Evolutionary conservation across 2,329 filamentous ascomycete genomes (phyloP).

Genomic region (Penicillium sp.): DNA sequence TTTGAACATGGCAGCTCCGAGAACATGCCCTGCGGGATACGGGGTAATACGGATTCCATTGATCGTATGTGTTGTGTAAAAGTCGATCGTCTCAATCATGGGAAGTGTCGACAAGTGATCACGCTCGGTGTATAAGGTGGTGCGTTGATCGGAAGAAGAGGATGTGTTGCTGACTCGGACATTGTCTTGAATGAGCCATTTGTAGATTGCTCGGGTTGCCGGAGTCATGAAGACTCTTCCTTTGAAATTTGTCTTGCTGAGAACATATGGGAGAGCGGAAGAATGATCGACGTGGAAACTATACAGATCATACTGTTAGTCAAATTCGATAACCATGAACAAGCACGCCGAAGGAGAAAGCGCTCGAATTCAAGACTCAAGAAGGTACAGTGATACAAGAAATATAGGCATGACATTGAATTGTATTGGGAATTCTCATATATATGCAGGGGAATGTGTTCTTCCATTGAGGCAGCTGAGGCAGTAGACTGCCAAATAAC

Average conservation of each 20-base stretch:
- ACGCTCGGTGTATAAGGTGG: slow-evolving; percentile 84
- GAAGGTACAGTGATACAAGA: slow-evolving; percentile 9
- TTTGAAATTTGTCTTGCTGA: slow-evolving; percentile 96
- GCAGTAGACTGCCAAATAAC: slow-evolving; percentile 8
- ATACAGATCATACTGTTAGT: slow-evolving; percentile 30
- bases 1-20: slow-evolving; percentile 96
- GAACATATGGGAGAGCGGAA: slow-evolving; percentile 95
- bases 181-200: slow-evolving; percentile 97
- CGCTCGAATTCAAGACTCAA: not conserved
- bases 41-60: slow-evolving; percentile 95
- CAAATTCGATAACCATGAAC: slow-evolving; percentile 6
- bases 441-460: slow-evolving; percentile 29
- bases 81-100: slow-evolving; percentile 95
- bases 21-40: slow-evolving; percentile 95
- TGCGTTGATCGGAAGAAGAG: slow-evolving; percentile 61
- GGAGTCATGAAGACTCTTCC: slow-evolving; percentile 99
- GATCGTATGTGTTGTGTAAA: slow-evolving; percentile 96
- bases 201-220: slow-evolving; percentile 98
- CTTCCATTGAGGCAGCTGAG: not conserved
- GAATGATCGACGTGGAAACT: slow-evolving; percentile 99
- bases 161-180: slow-evolving; percentile 78
- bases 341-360: not conserved
- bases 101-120: slow-evolving; percentile 93
- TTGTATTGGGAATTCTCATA: slow-evolving; percentile 41
- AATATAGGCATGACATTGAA: slow-evolving; percentile 16